Percentiles rank a stretch among this genome's conserved stretches.
Evolutionary conservation across 2,329 filamentous ascomycete genomes (phyloP).

Genomic region (Pseudogymnoascus sp.): DNA sequence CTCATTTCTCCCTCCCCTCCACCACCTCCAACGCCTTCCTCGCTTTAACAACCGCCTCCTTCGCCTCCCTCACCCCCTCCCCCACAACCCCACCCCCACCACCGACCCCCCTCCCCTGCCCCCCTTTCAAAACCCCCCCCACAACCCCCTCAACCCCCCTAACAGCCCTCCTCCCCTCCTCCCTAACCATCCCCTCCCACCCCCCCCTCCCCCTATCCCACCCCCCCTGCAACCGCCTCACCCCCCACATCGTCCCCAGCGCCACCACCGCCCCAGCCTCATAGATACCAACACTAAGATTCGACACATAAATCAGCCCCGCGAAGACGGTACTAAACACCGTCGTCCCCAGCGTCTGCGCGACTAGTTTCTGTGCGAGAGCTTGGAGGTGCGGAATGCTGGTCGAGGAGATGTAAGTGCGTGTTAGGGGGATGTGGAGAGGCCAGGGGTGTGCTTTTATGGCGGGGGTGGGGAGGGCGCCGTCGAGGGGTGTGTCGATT

Average conservation of each 20-base stretch:
- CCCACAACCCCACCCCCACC: not conserved
- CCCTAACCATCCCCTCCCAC: constrained; percentile 47
- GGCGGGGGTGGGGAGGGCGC: not conserved
- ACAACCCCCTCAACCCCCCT: constrained; percentile 47
- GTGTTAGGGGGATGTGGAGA: constrained; percentile 61
- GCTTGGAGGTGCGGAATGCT: constrained; percentile 65
- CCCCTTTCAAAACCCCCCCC: constrained; percentile 33
- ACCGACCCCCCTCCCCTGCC: not conserved
- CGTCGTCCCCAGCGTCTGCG: constrained; percentile 58
- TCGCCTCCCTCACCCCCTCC: constrained; percentile 19
- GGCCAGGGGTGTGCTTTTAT: constrained; percentile 48
- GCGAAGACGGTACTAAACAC: constrained; percentile 48
- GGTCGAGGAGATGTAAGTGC: constrained; percentile 55
- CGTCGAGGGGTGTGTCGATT: not conserved
- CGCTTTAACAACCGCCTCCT: constrained; percentile 16
- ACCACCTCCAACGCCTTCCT: constrained; percentile 9
- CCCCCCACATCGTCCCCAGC: constrained; percentile 50
- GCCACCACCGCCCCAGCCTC: constrained; percentile 55
- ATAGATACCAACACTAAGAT: constrained; percentile 44
- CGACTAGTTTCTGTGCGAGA: constrained; percentile 62
- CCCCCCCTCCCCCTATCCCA: constrained; percentile 55
- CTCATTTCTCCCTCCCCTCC: not conserved
- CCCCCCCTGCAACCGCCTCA: constrained; percentile 50
- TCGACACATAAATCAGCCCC: constrained; percentile 48
- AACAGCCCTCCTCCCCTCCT: constrained; percentile 56